Evolutionary conservation across 2,329 filamentous ascomycete genomes (phyloP).

Genomic region (Fusarium subglutinans): DNA sequence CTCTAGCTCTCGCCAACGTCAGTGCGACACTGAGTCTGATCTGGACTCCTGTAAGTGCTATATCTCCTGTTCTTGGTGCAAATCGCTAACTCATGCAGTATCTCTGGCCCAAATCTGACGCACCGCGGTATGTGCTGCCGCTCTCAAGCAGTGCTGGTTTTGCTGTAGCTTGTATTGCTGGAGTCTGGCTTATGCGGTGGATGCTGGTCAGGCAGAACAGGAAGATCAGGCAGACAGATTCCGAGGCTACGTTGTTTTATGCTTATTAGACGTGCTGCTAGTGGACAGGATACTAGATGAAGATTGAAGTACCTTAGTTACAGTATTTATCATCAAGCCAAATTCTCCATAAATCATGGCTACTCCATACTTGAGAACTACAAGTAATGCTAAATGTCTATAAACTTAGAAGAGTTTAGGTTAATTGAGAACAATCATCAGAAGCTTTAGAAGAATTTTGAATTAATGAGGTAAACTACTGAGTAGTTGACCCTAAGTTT

Average conservation of each 20-base stretch:
- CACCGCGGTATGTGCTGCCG: slow-evolving; percentile 33
- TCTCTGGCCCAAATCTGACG: slow-evolving; percentile 33
- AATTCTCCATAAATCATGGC: no score
- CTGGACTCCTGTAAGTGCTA: slow-evolving; percentile 37
- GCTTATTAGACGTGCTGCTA: slow-evolving; percentile 21
- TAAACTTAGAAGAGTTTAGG: no score
- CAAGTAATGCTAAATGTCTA: no score
- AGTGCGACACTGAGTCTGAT: slow-evolving; percentile 32
- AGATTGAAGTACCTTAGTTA: no score
- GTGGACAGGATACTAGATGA: no score
- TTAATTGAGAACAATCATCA: no score
- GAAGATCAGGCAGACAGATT: slow-evolving; percentile 38
- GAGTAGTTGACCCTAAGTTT: no score
- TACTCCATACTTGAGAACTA: no score
- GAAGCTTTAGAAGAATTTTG: no score
- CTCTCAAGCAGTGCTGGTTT: slow-evolving; percentile 38
- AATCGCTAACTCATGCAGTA: slow-evolving; percentile 19
- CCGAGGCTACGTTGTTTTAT: slow-evolving; percentile 37
- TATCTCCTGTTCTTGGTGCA: no score
- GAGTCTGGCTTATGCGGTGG: slow-evolving; percentile 40
- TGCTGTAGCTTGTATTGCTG: slow-evolving; percentile 47
- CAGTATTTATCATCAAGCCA: no score
- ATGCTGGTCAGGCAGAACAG: slow-evolving; percentile 43
- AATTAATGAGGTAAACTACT: no score
- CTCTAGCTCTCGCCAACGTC: slow-evolving; percentile 47